phyloP scores from a whole-genome alignment of 768 basidiomycete species.

The Rhodotorula taiwanensis region DNA sequence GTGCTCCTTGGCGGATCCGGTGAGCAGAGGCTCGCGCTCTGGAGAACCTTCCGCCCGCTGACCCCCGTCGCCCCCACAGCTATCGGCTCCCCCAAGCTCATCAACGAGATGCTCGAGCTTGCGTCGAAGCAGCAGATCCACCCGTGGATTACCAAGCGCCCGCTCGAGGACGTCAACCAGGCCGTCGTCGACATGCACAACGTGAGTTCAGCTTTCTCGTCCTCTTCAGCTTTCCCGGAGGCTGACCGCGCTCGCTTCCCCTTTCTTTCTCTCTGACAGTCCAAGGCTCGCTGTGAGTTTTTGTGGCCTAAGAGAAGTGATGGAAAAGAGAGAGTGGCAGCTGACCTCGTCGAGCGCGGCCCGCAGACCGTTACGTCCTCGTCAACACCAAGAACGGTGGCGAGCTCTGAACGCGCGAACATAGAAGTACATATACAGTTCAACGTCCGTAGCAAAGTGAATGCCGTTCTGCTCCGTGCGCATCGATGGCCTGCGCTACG shows the following conservation, averaged over 20 bases:
- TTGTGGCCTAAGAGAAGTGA: too few relatives aligned
- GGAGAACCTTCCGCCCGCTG: too few relatives aligned
- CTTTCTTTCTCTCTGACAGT: conserved; percentile 16
- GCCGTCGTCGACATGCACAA: conserved; percentile 52
- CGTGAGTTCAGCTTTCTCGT: too few relatives aligned
- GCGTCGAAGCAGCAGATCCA: conserved; percentile 54
- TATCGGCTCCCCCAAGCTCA: conserved; percentile 36
- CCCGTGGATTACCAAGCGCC: conserved; percentile 48
- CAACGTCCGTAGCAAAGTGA: too few relatives aligned
- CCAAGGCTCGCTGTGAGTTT: conserved; percentile 48
- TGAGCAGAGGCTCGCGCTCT: too few relatives aligned
- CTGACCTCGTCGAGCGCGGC: too few relatives aligned
- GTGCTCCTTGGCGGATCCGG: conserved; percentile 27
- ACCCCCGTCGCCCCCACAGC: conserved; percentile 15
- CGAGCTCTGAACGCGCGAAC: conserved; percentile 4
- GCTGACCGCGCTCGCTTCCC: too few relatives aligned
- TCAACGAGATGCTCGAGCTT: conserved; percentile 57
- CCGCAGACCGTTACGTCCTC: conserved; percentile 29
- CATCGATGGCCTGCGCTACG: too few relatives aligned
- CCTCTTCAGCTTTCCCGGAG: too few relatives aligned
- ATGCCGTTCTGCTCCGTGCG: too few relatives aligned
- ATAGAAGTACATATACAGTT: too few relatives aligned
- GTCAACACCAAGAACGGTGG: conserved; percentile 36
- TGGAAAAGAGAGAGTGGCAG: too few relatives aligned
- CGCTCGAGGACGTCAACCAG: conserved; percentile 40